Evolutionary conservation across 352 stramenopile species (phyloP).

Genomic region (Globisporangium alternatum): DNA sequence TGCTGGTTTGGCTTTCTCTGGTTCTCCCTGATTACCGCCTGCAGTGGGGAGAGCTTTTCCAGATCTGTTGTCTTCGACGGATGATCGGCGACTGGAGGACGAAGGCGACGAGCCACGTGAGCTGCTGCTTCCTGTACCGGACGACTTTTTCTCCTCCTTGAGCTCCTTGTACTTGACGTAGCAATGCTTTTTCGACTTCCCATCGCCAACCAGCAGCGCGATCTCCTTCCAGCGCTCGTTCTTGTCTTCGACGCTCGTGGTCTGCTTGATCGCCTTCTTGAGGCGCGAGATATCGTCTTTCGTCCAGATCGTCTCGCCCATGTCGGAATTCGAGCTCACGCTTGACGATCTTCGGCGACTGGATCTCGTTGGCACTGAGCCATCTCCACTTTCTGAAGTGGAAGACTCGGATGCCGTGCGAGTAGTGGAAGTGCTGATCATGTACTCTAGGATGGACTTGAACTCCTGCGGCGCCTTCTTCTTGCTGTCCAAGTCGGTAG

Average conservation of each 20-base stretch:
- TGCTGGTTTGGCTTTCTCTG: background rate
- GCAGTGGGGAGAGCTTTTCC: slow-evolving; percentile 2
- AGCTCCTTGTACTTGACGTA: slow-evolving; percentile 86
- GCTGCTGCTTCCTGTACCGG: slow-evolving; percentile 18
- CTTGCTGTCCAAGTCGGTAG: slow-evolving; percentile 46
- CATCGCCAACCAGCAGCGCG: slow-evolving; percentile 46
- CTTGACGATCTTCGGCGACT: slow-evolving; percentile 16
- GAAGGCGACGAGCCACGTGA: slow-evolving; percentile 13
- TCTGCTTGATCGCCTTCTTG: slow-evolving; percentile 78
- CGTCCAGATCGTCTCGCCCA: slow-evolving; percentile 30
- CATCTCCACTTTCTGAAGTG: background rate
- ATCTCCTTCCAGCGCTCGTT: slow-evolving; percentile 76
- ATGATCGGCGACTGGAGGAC: slow-evolving; percentile 16
- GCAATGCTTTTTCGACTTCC: slow-evolving; percentile 77
- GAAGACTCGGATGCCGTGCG: background rate
- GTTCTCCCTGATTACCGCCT: background rate
- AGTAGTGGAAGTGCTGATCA: slow-evolving; percentile 22
- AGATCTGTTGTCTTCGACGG: slow-evolving; percentile 10
- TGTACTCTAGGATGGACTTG: slow-evolving; percentile 45
- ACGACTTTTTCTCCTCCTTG: slow-evolving; percentile 47
- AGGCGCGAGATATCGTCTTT: slow-evolving; percentile 55
- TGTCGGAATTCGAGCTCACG: slow-evolving; percentile 25
- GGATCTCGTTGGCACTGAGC: background rate
- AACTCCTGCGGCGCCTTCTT: slow-evolving; percentile 25
- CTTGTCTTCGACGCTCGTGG: slow-evolving; percentile 54